phyloP scores from a whole-genome alignment of 441 rosid genomes.

The Eruca vesicaria region DNA sequence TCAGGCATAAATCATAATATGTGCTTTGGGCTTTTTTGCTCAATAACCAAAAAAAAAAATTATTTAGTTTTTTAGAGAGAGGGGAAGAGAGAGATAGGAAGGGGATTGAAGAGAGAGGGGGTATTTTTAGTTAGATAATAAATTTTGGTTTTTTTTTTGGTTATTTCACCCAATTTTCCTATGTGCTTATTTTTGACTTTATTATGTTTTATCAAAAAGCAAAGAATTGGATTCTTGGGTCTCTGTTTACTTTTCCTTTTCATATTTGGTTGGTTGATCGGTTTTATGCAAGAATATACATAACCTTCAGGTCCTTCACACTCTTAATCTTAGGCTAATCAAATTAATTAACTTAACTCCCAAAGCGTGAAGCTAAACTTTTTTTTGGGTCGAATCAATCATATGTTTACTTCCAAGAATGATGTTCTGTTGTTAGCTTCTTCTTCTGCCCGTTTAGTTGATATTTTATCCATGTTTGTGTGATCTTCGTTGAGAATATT shows the following conservation, averaged over 20 bases:
- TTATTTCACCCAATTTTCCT: no score
- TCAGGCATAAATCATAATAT: no score
- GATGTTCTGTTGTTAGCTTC: constrained; percentile 61
- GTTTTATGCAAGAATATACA: not conserved
- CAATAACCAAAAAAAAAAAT: no score
- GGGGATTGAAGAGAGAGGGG: no score
- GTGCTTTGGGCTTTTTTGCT: no score
- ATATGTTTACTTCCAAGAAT: constrained; percentile 57
- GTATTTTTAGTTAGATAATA: no score
- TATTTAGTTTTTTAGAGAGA: no score
- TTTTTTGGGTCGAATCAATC: not conserved
- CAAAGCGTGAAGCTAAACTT: not conserved
- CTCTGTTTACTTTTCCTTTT: not conserved
- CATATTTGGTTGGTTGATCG: not conserved
- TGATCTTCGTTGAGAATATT: constrained; percentile 29
- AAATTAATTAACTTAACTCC: constrained; percentile 34
- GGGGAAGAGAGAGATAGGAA: no score
- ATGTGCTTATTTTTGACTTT: constrained; percentile 13
- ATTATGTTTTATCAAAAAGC: constrained; percentile 9
- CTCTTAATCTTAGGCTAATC: constrained; percentile 31
- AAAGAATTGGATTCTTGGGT: not conserved
- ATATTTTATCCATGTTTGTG: constrained; percentile 28
- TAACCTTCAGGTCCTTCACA: not conserved
- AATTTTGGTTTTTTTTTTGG: no score
- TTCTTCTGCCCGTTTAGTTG: constrained; percentile 38